A percentile compares a stretch with the other conserved stretches of the same genome.
These are phyloP conservation scores for Fusarium sp. DNA, from an alignment of 2,329 filamentous ascomycete species.

Conservation along the genomic window DNA sequence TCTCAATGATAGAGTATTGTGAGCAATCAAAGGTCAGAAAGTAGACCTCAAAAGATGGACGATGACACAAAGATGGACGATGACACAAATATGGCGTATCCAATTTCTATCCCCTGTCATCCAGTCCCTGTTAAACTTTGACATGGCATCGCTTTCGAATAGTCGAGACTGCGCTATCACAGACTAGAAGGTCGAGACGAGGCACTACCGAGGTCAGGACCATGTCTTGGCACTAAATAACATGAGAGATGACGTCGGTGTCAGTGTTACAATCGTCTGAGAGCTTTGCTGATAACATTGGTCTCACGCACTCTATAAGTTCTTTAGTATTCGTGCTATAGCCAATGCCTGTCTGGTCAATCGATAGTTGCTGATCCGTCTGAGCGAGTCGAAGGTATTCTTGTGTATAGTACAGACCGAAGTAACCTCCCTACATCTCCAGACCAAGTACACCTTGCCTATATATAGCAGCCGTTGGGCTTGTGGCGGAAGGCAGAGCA, in stretches of 20 bases:
- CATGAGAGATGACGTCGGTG: conserved; percentile 33
- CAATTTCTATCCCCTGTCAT: conserved; percentile 23
- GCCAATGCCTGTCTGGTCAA: neutral
- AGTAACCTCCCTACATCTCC: neutral
- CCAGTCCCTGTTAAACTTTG: conserved; percentile 19
- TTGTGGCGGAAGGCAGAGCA: neutral
- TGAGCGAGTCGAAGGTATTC: neutral
- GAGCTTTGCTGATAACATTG: neutral
- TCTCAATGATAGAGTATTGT: neutral
- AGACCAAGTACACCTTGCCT: neutral
- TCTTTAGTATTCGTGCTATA: neutral
- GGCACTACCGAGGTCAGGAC: conserved; percentile 33
- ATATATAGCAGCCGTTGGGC: conserved; percentile 1
- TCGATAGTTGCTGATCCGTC: neutral
- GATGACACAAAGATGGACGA: neutral
- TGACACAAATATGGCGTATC: neutral
- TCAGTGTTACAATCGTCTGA: conserved; percentile 14
- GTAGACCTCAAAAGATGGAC: neutral
- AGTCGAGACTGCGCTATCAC: conserved; percentile 29
- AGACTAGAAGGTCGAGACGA: conserved; percentile 36
- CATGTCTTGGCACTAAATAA: conserved; percentile 13
- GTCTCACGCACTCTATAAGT: conserved; percentile 5
- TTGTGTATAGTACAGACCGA: neutral
- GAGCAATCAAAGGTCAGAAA: neutral
- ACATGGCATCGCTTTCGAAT: conserved; percentile 25